A percentile compares a stretch with the other conserved stretches of the same genome.
Evolutionary conservation across 2,329 filamentous ascomycete genomes (phyloP).

Genomic region (Fusarium solani-melongenae): DNA sequence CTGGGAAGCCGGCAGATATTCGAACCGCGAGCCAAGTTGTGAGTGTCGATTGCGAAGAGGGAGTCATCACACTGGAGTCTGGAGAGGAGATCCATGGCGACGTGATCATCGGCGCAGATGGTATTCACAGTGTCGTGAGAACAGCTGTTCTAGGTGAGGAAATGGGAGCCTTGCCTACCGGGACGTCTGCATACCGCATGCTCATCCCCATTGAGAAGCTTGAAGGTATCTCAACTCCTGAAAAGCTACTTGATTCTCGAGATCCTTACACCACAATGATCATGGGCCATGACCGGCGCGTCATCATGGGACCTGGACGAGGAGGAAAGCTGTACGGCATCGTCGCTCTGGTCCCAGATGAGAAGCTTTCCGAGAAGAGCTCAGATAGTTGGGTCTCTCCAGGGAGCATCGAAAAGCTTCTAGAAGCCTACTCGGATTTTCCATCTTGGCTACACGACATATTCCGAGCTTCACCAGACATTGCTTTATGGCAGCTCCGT

Average conservation of each 20-base stretch:
- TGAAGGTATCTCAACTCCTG: conserved; percentile 2
- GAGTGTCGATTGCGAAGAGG: conserved; percentile 24
- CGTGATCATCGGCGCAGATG: conserved; percentile 36
- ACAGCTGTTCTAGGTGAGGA: conserved; percentile 28
- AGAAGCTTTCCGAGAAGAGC: conserved; percentile 26
- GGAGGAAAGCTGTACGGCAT: conserved; percentile 34
- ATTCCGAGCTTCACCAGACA: neutral
- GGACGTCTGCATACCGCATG: conserved; percentile 37
- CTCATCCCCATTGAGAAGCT: conserved; percentile 32
- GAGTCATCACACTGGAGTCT: conserved; percentile 26
- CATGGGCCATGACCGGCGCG: conserved; percentile 34
- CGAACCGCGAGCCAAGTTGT: conserved; percentile 28
- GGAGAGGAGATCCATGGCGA: conserved; percentile 30
- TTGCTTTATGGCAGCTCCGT: neutral
- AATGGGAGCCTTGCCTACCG: conserved; percentile 25
- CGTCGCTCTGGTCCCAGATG: conserved; percentile 33
- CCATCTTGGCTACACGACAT: neutral
- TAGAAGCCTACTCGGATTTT: conserved; percentile 24
- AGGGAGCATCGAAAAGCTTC: conserved; percentile 29
- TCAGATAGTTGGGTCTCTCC: conserved; percentile 37
- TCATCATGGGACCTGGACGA: conserved; percentile 37
- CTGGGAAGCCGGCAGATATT: conserved; percentile 25
- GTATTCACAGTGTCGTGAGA: conserved; percentile 35
- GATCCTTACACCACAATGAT: conserved; percentile 35
- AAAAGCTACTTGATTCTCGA: conserved; percentile 12